Base-by-base conservation (phyloP, 2,329 filamentous ascomycete species). In the Davidsoniella australis region DNA sequence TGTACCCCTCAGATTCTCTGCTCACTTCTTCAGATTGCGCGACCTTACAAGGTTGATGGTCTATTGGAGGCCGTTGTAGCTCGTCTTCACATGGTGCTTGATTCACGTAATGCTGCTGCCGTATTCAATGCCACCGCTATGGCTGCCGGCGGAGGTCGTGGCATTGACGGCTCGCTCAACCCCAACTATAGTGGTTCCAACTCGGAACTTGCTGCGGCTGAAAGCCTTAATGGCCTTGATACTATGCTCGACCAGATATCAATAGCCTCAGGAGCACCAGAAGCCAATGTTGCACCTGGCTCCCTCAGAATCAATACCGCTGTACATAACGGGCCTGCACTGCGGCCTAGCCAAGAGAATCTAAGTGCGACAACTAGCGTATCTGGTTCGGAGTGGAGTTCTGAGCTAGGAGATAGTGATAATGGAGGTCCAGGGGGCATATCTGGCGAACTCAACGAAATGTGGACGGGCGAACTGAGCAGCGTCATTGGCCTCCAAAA, bases 101-200 rank as follows among this genome's bases (percentile, higher is more conserved):
- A 98, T 62, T 91, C 85, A 44, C 76, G 89, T 43, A 98, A 96
- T 57, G 89, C 91, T 0, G 91, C 91, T 0, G 91, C 91, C 5
- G 88, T 98, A 0, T 98, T 98, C 70, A 98, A 98, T 56, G 91
- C 91, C 0, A 91, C 89, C 0, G 91, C 91, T 48, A 96, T 96
- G 91, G 91, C 88, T 0, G 91, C 91, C 1, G 91, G 91, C 9
- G 88, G 91, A 23, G 91, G 91, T 0, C 78, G 87, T 44, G 84
- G 85, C 44, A 85, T 89, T 24, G 80, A 82, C 48, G 85, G 72
- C 37, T 70, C 68, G 1, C 64, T 78, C 26, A 78, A 78, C 57
- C 78, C 77, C 51, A 78, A 79, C 58, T 78, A 72, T 57, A 69
- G 68, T 20, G 71, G 73, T 36, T 63, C 62, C 1, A 60, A 70